Base-by-base conservation (phyloP, 208 protist species). In the Balamuthia mandrillaris region DNA sequence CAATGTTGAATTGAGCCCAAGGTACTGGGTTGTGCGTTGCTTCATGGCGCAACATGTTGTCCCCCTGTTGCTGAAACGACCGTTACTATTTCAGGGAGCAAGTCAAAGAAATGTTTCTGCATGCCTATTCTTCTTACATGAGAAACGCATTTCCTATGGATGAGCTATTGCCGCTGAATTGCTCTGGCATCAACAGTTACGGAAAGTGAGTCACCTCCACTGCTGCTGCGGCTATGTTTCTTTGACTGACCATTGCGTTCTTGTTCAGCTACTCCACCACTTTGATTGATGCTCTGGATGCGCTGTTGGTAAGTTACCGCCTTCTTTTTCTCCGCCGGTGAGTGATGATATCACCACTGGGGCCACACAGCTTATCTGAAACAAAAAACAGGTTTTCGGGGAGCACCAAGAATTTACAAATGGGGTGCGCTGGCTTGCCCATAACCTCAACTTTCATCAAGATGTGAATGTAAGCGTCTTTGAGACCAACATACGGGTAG, bases 61-160 rank as follows among this genome's bases (percentile, higher is more conserved):
- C n/a, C n/a, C n/a, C n/a, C n/a, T n/a, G n/a, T n/a, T n/a, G n/a
- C n/a, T n/a, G n/a, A n/a, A n/a, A n/a, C n/a, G n/a, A n/a, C n/a
- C n/a, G n/a, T n/a, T n/a, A n/a, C n/a, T n/a, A n/a, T n/a, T n/a
- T n/a, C n/a, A 88, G 86, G 78, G 35, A 88, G 33, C 35, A 92
- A 61, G 93, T 95, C 24, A 75, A 90, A 42, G 85, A 92, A 9
- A 97, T 97, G 94, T 95, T 97, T 74, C 56, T 90, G 61, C 93
- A 96, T 85, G 94, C 91, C 18, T 96, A 94, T 45, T 52, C 92
- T 60, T 89, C 78, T 16, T 97, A 97, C 91, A 92, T 96, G 52
- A 85, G 82, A 35, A 68, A 96, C 85, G 94, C 92, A 9, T 97
- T 96, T 81, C 96, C 96, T n/a, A 85, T 91, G 27, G 96, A 97